Conservation (phyloP, 2,329 filamentous ascomycete genomes). For the Trichoderma lentiforme region DNA sequence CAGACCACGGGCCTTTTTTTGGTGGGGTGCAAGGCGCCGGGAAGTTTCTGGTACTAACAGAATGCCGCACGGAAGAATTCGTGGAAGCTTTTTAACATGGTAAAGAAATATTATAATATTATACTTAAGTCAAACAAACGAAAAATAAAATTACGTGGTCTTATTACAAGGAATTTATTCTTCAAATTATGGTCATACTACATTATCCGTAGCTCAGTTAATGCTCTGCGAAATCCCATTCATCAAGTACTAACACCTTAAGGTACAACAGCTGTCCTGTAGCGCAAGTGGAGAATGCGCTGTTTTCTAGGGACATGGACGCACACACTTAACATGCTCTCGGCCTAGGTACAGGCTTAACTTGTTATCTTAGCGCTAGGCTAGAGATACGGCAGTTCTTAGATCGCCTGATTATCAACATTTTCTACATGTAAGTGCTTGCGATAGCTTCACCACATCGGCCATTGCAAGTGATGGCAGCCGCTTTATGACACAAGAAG, state of each 20-base stretch:
- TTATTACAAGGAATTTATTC: background rate
- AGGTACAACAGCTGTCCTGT: background rate
- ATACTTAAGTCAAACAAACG: background rate
- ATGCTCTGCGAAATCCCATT: background rate
- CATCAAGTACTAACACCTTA: background rate
- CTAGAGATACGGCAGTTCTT: conserved; percentile 1
- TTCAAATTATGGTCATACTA: background rate
- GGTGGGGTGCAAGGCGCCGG: conserved; percentile 22
- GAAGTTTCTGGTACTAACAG: background rate
- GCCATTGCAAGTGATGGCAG: conserved; percentile 1
- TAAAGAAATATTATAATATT: background rate
- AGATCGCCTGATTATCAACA: conserved; percentile 2
- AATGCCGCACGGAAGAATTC: background rate
- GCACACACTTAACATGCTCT: background rate
- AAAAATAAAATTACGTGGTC: background rate
- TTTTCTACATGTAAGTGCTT: conserved; percentile 1
- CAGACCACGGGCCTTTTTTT: conserved; percentile 30
- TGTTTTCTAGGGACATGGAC: background rate
- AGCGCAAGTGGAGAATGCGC: background rate
- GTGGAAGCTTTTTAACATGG: background rate
- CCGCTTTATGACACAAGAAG: background rate
- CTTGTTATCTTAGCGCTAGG: conserved; percentile 5
- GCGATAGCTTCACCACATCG: background rate
- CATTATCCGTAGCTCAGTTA: background rate
- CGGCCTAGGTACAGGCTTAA: background rate